Conservation (phyloP, 1,284 basidiomycete species). For the Irpex lacteus region DNA sequence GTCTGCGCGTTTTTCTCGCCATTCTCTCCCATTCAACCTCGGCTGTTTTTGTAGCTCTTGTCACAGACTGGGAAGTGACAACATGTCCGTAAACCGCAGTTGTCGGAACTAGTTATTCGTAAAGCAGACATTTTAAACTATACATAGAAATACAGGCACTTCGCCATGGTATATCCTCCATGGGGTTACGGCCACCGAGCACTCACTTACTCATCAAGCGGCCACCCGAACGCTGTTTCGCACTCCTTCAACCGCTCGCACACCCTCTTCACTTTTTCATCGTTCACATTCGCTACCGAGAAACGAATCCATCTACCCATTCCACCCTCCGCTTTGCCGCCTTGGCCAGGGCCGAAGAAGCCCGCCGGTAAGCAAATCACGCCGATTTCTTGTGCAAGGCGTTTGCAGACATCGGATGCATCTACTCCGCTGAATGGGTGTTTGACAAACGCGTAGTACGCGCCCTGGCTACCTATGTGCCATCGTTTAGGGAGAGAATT, state of each 20-base stretch:
- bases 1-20: background rate
- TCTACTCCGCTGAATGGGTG: constrained; percentile 60
- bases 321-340: constrained; percentile 33
- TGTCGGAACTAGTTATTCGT: background rate
- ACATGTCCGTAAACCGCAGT: constrained; percentile 26
- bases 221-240: constrained; percentile 27
- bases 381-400: constrained; percentile 61
- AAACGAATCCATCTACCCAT: constrained; percentile 68
- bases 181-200: background rate
- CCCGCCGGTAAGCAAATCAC: constrained; percentile 67
- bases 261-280: constrained; percentile 55
- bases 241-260: constrained; percentile 53
- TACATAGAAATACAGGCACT: background rate
- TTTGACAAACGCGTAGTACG: constrained; percentile 74
- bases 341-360: constrained; percentile 54
- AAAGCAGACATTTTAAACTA: background rate
- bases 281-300: constrained; percentile 79
- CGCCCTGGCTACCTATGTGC: constrained; percentile 66
- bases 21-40: background rate
- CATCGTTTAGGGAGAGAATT: constrained; percentile 44
- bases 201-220: constrained; percentile 14
- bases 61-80: constrained; percentile 55
- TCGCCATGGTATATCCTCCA: background rate
- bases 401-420: constrained; percentile 55
- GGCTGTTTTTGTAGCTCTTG: constrained; percentile 31